Evolutionary conservation across 2,329 filamentous ascomycete species (phyloP).

Genomic region (Ceratocystis colombiana): DNA sequence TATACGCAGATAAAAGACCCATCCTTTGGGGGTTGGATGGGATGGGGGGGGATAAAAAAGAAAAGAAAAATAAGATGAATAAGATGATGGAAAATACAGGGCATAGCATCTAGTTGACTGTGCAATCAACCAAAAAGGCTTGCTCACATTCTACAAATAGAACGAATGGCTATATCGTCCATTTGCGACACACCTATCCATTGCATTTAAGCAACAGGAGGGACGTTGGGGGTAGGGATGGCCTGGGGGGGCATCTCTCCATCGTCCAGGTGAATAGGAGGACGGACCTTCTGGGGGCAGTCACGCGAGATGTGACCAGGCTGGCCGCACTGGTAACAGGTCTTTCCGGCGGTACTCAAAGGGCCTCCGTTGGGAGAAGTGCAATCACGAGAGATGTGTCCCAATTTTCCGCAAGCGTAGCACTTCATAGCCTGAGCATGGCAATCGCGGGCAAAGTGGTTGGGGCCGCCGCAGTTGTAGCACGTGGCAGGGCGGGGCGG

Average conservation of each 20-base stretch:
- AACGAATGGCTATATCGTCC: constrained; percentile 14
- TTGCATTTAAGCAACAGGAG: constrained; percentile 33
- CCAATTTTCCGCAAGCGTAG: constrained; percentile 91
- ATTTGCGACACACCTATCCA: background rate
- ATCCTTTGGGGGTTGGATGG: background rate
- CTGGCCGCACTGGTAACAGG: constrained; percentile 95
- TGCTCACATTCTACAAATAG: background rate
- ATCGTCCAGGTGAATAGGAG: constrained; percentile 18
- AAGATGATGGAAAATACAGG: constrained; percentile 11
- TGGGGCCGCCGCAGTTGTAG: constrained; percentile 74
- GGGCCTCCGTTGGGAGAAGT: constrained; percentile 93
- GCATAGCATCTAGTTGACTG: background rate
- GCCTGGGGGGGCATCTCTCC: background rate
- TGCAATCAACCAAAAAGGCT: background rate
- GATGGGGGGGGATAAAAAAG: background rate
- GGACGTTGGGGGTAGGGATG: constrained; percentile 15
- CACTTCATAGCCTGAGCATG: constrained; percentile 98
- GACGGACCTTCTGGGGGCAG: constrained; percentile 62
- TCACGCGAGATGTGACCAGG: constrained; percentile 93
- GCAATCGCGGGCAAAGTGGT: constrained; percentile 97
- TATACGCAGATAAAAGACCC: constrained; percentile 14
- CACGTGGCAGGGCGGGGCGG: constrained; percentile 52
- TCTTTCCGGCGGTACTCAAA: constrained; percentile 92
- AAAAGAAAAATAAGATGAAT: constrained; percentile 13
- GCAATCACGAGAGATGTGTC: constrained; percentile 88